Base-by-base conservation (phyloP, 768 basidiomycete genomes). In the Coprinopsis sp. region DNA sequence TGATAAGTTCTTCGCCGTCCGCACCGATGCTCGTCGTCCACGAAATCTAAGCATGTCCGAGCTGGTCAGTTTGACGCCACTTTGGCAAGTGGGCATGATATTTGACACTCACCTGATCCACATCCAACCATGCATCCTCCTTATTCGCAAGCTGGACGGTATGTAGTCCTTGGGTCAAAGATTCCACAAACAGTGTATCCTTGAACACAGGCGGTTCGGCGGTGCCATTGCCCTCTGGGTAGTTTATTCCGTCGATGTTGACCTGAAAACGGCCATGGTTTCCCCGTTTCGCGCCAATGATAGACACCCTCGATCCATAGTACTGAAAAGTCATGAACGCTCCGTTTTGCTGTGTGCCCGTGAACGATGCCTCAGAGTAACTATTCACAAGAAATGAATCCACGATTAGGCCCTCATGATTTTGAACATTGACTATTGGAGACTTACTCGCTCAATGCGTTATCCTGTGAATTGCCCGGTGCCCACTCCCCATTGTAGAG, bases 281-380 rank as follows among this genome's bases (percentile, higher is more conserved):
- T 4, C 21, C 6, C 11, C 73, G 63, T 34, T 63, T 65, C 1
- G 71, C 60, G 3, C 73, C 73, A 33, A 63, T 72, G n/a, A 74
- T 56, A 46, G 56, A 59, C 23, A 72, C 42, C 14, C 53, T 55
- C 2, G 68, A 67, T 3, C 72, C 73, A 38, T 69, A 69, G 58
- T 72, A 74, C 22, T 25, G 37, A 47, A 73, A 64, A 0, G 58
- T 51, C 2, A 56, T 62, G 3, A 52, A 39, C 1, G 63, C 64
- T 6, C 58, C 58, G 11, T 60, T 54, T 2, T 54, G 42, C 23
- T 65, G 57, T n/a, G 68, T 71, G 4, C 56, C 49, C 6, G 59
- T 60, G 42, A 54, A 59, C 30, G 45, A 50, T 21, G 34, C 52
- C 33, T 53, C 22, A 18, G 51, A 43, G 27, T 54, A 55, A n/a